A percentile compares a stretch with the other conserved stretches of the same genome.
These are phyloP conservation scores for Acanthamoeba rhysodes DNA, from an alignment of 208 protist species.

Conservation along the genomic window DNA sequence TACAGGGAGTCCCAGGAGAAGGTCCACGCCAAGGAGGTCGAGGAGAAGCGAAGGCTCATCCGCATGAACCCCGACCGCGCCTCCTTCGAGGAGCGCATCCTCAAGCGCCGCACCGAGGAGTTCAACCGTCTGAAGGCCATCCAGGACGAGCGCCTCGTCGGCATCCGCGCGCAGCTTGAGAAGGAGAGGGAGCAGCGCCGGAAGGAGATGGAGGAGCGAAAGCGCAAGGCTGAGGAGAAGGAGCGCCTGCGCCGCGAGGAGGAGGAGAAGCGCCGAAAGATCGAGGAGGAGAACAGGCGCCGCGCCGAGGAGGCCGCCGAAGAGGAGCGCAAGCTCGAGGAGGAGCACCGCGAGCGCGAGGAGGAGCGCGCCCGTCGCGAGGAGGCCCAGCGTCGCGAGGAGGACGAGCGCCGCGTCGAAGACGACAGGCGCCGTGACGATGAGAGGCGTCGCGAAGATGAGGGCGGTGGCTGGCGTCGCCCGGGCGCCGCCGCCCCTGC, in stretches of 20 bases:
- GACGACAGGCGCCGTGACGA: slow-evolving; percentile 24
- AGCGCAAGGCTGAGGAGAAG: slow-evolving; percentile 63
- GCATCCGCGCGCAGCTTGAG: slow-evolving; percentile 59
- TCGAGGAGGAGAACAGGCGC: slow-evolving; percentile 48
- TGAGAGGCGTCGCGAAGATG: background rate
- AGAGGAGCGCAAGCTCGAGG: slow-evolving; percentile 20
- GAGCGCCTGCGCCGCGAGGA: slow-evolving; percentile 23
- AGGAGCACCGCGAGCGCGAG: slow-evolving; percentile 14
- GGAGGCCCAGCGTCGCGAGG: slow-evolving; percentile 25
- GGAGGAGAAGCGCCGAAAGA: background rate
- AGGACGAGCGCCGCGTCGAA: slow-evolving; percentile 38
- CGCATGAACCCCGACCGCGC: slow-evolving; percentile 43
- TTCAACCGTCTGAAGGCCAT: slow-evolving; percentile 24
- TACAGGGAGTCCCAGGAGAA: slow-evolving; percentile 61
- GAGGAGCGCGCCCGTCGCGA: slow-evolving; percentile 6
- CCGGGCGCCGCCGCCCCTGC: background rate
- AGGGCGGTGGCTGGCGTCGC: background rate
- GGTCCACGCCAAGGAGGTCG: slow-evolving; percentile 52
- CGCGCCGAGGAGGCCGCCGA: slow-evolving; percentile 52
- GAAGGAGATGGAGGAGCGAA: slow-evolving; percentile 66
- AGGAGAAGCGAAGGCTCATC: slow-evolving; percentile 69
- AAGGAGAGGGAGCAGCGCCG: slow-evolving; percentile 46
- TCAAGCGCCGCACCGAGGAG: slow-evolving; percentile 43
- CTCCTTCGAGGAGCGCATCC: slow-evolving; percentile 39
- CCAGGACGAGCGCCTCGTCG: slow-evolving; percentile 65